Evolutionary conservation across 345 rosid species (phyloP).

Genomic region (Sonneratia caseolaris): DNA sequence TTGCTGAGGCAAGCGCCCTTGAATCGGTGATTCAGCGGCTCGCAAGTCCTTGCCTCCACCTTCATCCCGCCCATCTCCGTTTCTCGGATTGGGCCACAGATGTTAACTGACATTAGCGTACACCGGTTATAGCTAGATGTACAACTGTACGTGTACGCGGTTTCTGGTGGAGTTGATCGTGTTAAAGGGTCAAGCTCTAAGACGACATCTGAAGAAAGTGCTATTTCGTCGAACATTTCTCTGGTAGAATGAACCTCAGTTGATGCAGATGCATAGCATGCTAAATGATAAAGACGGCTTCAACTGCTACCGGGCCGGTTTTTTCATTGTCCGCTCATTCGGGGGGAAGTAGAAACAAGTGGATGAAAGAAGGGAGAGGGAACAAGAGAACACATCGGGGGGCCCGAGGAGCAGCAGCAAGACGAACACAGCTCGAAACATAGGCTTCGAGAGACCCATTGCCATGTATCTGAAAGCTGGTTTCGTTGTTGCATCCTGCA

Average conservation of each 20-base stretch:
- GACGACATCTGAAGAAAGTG: too few relatives aligned
- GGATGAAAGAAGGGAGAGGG: neutral
- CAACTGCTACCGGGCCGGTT: too few relatives aligned
- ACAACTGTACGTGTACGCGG: too few relatives aligned
- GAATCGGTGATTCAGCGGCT: conserved; percentile 29
- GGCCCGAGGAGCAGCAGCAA: neutral
- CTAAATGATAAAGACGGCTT: too few relatives aligned
- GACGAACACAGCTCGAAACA: neutral
- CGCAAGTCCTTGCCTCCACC: conserved; percentile 28
- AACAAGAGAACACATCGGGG: neutral
- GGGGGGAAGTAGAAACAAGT: neutral
- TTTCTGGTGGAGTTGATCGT: too few relatives aligned
- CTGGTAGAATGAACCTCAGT: too few relatives aligned
- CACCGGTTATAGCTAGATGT: too few relatives aligned
- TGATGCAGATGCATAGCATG: too few relatives aligned
- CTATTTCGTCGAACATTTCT: neutral
- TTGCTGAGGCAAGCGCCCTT: conserved; percentile 22
- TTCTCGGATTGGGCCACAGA: neutral
- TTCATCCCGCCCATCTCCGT: conserved; percentile 10
- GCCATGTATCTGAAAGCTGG: neutral
- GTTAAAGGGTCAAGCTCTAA: too few relatives aligned
- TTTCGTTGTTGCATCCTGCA: neutral
- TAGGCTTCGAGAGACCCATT: neutral
- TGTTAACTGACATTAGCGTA: neutral
- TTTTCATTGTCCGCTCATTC: neutral